These are phyloP conservation scores for Lenwebbia sp. DNA, from an alignment of 345 rosid genomes.

Conservation along the genomic window DNA sequence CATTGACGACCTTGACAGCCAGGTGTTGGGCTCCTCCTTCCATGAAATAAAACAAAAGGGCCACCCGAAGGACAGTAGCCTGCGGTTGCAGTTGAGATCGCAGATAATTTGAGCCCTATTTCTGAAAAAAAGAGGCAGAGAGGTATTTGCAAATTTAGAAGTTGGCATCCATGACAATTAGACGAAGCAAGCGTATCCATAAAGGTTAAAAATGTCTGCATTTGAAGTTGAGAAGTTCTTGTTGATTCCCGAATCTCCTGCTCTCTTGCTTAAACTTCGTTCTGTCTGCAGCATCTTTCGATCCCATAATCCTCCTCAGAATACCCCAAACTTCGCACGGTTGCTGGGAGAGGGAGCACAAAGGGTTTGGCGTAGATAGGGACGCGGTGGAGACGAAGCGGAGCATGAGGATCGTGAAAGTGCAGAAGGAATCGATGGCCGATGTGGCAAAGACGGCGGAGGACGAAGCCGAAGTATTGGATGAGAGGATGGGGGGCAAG, in stretches of 20 bases:
- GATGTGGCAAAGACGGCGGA: conserved; percentile 23
- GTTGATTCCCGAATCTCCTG: not conserved
- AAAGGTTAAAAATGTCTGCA: not conserved
- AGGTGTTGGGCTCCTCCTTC: not conserved
- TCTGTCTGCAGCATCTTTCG: not conserved
- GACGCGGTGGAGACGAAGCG: conserved; percentile 24
- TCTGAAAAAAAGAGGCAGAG: not conserved
- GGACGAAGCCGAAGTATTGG: conserved; percentile 19
- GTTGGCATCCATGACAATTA: not conserved
- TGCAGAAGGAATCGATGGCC: conserved; percentile 31
- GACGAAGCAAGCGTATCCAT: not conserved
- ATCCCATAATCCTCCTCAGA: conserved; percentile 15
- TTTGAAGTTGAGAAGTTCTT: not conserved
- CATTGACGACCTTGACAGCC: not conserved
- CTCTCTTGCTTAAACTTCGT: not conserved
- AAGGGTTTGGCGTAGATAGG: conserved; percentile 25
- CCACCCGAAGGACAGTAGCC: not conserved
- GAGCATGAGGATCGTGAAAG: conserved; percentile 24
- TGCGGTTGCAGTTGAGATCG: not conserved
- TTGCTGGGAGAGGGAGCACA: conserved; percentile 43
- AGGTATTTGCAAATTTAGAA: not conserved
- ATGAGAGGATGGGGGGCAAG: conserved; percentile 20
- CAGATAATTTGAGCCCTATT: not conserved
- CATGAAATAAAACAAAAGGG: not conserved
- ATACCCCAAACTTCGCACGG: conserved; percentile 40